phyloP scores from a whole-genome alignment of 495 filamentous ascomycete genomes.

The Chaetomium fimeti region DNA sequence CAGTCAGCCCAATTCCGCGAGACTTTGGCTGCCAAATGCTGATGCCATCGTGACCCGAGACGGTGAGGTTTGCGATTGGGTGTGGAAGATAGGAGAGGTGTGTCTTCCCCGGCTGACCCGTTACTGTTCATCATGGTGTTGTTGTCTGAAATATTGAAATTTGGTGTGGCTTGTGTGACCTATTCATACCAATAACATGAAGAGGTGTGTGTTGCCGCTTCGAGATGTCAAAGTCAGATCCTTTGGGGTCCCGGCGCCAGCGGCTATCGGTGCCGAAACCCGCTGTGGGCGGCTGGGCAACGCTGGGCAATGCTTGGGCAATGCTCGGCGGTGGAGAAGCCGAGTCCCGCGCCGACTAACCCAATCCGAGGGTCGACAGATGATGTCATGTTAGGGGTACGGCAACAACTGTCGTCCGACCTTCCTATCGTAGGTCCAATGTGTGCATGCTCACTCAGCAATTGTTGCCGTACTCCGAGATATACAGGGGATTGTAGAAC shows the following conservation, averaged over 20 bases:
- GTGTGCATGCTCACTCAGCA: not conserved
- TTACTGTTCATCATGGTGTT: constrained; percentile 6
- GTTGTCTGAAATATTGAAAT: constrained; percentile 9
- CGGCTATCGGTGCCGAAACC: constrained; percentile 15
- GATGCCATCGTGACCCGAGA: constrained; percentile 29
- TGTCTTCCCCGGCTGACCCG: not conserved
- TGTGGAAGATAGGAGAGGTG: not conserved
- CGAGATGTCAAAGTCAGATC: not conserved
- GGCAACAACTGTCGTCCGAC: not conserved
- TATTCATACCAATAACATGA: not conserved
- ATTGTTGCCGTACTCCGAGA: not conserved
- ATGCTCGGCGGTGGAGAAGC: not conserved
- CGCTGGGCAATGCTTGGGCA: not conserved
- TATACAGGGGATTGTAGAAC: too few relatives aligned
- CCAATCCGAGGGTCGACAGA: not conserved
- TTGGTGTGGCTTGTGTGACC: not conserved
- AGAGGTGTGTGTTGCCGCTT: not conserved
- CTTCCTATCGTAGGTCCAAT: not conserved
- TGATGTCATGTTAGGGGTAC: constrained; percentile 3
- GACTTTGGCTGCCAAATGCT: constrained; percentile 51
- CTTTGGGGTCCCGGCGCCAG: not conserved
- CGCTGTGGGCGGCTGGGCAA: not conserved
- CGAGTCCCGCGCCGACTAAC: not conserved
- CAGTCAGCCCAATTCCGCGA: constrained; percentile 58
- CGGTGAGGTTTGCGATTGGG: not conserved